Conservation (phyloP, 2,329 filamentous ascomycete genomes). For the Clonostachys sp. region DNA sequence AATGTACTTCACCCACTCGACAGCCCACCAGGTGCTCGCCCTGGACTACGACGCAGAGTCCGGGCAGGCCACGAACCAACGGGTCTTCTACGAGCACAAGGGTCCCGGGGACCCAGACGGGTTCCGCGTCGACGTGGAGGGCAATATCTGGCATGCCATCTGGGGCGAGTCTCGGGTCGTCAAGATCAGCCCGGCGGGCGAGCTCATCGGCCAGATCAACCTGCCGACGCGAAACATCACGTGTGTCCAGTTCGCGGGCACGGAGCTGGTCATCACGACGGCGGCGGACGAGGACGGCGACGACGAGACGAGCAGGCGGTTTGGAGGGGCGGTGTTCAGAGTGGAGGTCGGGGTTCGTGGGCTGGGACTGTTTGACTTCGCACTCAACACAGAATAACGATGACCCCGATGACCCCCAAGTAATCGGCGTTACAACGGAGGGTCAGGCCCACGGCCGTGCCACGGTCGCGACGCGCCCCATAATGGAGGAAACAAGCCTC, state of each 20-base stretch:
- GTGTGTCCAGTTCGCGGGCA: slow-evolving; percentile 75
- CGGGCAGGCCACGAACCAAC: slow-evolving; percentile 62
- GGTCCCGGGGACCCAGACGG: slow-evolving; percentile 72
- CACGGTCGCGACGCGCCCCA: no score
- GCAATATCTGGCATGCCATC: slow-evolving; percentile 86
- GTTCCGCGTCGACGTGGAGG: slow-evolving; percentile 76
- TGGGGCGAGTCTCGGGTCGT: slow-evolving; percentile 75
- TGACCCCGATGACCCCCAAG: no score
- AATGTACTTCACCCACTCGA: slow-evolving; percentile 74
- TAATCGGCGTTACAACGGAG: no score
- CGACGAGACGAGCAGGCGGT: slow-evolving; percentile 55
- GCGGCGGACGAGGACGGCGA: slow-evolving; percentile 61
- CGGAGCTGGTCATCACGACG: slow-evolving; percentile 73
- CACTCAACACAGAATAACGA: slow-evolving; percentile 12
- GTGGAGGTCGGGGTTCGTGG: slow-evolving; percentile 73
- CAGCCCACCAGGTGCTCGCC: slow-evolving; percentile 63
- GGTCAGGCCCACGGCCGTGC: no score
- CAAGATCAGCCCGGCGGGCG: slow-evolving; percentile 65
- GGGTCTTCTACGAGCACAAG: slow-evolving; percentile 68
- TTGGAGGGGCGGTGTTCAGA: slow-evolving; percentile 69
- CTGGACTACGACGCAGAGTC: slow-evolving; percentile 68
- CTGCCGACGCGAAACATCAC: slow-evolving; percentile 77
- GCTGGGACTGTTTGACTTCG: slow-evolving; percentile 59
- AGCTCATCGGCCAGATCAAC: slow-evolving; percentile 68
- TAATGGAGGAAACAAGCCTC: no score